Conservation (phyloP, 306 rosid species). For the Hippophae tibetana region DNA sequence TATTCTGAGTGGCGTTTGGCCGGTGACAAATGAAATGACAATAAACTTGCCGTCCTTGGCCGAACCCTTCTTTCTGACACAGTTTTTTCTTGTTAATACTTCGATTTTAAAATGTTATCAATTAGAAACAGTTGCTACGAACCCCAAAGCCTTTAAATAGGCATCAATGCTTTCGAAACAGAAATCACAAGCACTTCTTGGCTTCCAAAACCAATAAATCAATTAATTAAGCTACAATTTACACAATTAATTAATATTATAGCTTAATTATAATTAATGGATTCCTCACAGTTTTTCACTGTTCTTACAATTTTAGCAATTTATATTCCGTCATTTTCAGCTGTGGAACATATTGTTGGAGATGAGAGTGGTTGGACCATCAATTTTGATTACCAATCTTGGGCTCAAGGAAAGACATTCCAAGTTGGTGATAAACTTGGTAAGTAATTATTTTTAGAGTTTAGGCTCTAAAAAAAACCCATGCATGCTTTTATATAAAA, state of each 20-base stretch:
- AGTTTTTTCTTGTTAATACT: too few species aligned
- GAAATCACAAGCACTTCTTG: too few species aligned
- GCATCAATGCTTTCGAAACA: too few species aligned
- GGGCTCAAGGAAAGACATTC: constrained; percentile 21
- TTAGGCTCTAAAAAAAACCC: background rate
- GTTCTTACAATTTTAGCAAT: background rate
- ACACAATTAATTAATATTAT: too few species aligned
- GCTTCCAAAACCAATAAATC: too few species aligned
- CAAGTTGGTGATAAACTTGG: constrained; percentile 21
- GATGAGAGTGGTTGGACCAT: constrained; percentile 12
- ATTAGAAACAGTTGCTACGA: too few species aligned
- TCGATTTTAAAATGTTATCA: too few species aligned
- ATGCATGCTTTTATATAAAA: background rate
- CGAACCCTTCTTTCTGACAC: too few species aligned
- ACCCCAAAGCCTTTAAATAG: too few species aligned
- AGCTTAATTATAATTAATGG: background rate
- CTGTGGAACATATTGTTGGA: constrained; percentile 13
- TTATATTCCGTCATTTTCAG: constrained; percentile 14
- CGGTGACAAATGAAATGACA: too few species aligned
- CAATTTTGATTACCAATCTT: constrained; percentile 4
- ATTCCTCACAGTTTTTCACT: background rate
- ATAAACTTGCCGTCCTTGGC: too few species aligned
- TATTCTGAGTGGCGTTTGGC: too few species aligned
- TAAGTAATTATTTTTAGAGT: background rate
- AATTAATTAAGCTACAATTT: background rate